Percentiles rank a stretch among this genome's conserved stretches.
Evolutionary conservation across 495 filamentous ascomycete genomes (phyloP).

Genomic region (Daldinia vernicosa): DNA sequence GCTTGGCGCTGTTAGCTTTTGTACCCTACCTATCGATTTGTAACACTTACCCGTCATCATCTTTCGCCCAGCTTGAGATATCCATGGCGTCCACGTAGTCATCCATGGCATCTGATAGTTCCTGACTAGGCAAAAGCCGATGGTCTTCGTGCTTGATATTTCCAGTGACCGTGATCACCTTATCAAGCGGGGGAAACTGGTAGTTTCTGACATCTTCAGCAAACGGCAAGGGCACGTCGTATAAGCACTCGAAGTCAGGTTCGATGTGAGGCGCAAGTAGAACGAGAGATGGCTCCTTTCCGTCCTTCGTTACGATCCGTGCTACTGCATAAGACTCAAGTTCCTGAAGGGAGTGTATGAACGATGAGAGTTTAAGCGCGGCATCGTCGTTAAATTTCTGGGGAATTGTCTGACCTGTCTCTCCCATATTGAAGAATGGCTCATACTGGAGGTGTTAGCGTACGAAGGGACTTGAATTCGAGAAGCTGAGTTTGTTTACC

Average conservation of each 20-base stretch:
- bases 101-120: conserved; percentile 80
- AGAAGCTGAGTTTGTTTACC: conserved; percentile 57
- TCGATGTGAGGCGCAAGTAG: conserved; percentile 86
- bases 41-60: conserved; percentile 73
- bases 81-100: conserved; percentile 96
- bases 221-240: conserved; percentile 94
- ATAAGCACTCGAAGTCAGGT: conserved; percentile 82
- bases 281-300: conserved; percentile 77
- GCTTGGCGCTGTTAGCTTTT: conserved; percentile 56
- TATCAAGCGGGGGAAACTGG: conserved; percentile 89
- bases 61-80: conserved; percentile 64
- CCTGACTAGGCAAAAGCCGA: conserved; percentile 81
- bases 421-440: conserved; percentile 84
- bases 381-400: conserved; percentile 78
- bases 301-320: conserved; percentile 82
- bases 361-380: conserved; percentile 82
- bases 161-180: conserved; percentile 89
- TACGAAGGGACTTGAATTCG: neutral
- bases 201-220: conserved; percentile 90
- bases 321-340: conserved; percentile 88
- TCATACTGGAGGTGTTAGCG: conserved; percentile 69
- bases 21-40: neutral
- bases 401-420: conserved; percentile 75
- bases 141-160: conserved; percentile 78
- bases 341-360: conserved; percentile 89